Evolutionary conservation across 2,329 filamentous ascomycete species (phyloP).

Genomic region (Neodidymelliopsis sp.): DNA sequence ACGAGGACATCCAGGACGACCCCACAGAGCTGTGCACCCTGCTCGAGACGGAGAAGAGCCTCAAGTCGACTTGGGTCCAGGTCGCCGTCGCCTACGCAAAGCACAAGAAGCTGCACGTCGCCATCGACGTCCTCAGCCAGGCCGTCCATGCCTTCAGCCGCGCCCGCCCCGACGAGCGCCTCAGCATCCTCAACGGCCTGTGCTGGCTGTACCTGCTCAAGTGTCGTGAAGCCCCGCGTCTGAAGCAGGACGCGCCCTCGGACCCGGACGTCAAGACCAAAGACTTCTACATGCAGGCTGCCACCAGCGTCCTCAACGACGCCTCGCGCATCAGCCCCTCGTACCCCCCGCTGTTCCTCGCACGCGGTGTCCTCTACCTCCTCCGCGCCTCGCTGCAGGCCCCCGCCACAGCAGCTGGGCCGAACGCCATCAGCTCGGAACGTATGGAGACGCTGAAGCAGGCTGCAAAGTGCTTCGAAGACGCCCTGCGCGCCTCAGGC

Average conservation of each 20-base stretch:
- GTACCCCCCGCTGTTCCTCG: constrained; percentile 89
- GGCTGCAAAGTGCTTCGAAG: constrained; percentile 92
- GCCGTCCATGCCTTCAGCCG: constrained; percentile 76
- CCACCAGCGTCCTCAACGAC: constrained; percentile 92
- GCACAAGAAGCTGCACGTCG: constrained; percentile 89
- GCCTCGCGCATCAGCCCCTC: constrained; percentile 93
- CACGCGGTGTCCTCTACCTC: constrained; percentile 86
- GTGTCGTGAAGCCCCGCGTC: constrained; percentile 78
- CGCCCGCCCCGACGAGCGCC: constrained; percentile 78
- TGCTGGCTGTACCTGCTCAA: constrained; percentile 94
- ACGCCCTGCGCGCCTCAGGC: constrained; percentile 83
- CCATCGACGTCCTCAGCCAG: constrained; percentile 73
- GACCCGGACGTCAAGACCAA: constrained; percentile 79
- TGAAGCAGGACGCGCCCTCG: constrained; percentile 59
- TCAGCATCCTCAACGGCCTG: constrained; percentile 82
- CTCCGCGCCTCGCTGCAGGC: constrained; percentile 85
- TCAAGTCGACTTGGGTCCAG: constrained; percentile 96
- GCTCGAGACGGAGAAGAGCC: constrained; percentile 91
- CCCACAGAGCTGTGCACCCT: constrained; percentile 94
- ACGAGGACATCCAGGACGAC: constrained; percentile 84
- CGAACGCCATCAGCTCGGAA: constrained; percentile 72
- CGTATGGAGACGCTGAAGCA: constrained; percentile 80
- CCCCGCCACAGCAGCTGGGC: constrained; percentile 72
- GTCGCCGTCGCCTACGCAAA: constrained; percentile 97
- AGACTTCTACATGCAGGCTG: constrained; percentile 87